Conservation (phyloP, 2,329 filamentous ascomycete genomes). For the Scorias spongiosa region DNA sequence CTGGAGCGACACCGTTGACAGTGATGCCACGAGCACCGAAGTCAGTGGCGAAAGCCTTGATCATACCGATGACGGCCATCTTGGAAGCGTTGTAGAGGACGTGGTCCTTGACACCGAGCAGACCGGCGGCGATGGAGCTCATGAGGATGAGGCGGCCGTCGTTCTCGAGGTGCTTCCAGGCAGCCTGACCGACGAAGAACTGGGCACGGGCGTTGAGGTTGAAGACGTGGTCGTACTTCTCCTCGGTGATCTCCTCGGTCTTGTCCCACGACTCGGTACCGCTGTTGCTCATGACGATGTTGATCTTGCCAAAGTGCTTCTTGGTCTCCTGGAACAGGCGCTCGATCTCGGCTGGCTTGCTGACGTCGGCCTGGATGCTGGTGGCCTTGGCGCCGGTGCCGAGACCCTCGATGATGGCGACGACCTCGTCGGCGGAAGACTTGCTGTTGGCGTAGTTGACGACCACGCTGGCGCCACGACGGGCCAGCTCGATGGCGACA, state of each 20-base stretch:
- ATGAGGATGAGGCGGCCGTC: slow-evolving; percentile 63
- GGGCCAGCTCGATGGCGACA: slow-evolving; percentile 51
- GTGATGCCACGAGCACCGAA: slow-evolving; percentile 54
- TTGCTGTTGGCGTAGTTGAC: slow-evolving; percentile 49
- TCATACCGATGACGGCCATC: slow-evolving; percentile 58
- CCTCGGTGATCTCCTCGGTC: slow-evolving; percentile 51
- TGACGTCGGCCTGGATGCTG: slow-evolving; percentile 45
- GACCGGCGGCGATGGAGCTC: slow-evolving; percentile 52
- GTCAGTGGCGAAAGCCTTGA: slow-evolving; percentile 56
- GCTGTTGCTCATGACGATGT: slow-evolving; percentile 38
- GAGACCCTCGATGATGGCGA: slow-evolving; percentile 29
- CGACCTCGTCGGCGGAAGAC: slow-evolving; percentile 33
- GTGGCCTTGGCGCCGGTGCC: slow-evolving; percentile 37
- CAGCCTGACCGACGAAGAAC: slow-evolving; percentile 66
- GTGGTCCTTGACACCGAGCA: slow-evolving; percentile 55
- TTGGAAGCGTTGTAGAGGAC: slow-evolving; percentile 58
- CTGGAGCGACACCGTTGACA: slow-evolving; percentile 57
- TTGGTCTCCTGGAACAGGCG: slow-evolving; percentile 35
- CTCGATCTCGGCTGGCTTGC: slow-evolving; percentile 41
- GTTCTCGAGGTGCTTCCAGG: slow-evolving; percentile 52
- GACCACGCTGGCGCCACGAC: slow-evolving; percentile 47
- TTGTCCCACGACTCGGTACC: slow-evolving; percentile 54
- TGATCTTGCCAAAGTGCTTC: slow-evolving; percentile 26
- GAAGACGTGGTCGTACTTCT: slow-evolving; percentile 59
- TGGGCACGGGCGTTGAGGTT: slow-evolving; percentile 53